Evolutionary conservation across 495 filamentous ascomycete species (phyloP).

Genomic region (Hypoxylon trugodes): DNA sequence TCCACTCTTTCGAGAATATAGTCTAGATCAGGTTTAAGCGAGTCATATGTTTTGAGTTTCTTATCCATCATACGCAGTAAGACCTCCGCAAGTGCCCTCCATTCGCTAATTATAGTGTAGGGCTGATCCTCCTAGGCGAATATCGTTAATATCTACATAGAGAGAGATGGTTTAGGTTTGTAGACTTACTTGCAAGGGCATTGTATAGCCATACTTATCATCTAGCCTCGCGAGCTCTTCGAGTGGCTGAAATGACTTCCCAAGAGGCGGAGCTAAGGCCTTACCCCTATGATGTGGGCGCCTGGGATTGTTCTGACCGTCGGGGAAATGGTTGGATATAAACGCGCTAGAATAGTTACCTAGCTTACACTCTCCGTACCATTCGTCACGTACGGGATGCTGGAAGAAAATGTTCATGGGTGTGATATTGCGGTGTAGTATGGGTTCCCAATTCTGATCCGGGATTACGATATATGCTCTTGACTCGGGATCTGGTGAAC

Average conservation of each 20-base stretch:
- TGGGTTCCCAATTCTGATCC: constrained; percentile 53
- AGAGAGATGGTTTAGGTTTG: background rate
- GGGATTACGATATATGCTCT: constrained; percentile 2
- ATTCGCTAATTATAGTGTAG: constrained; percentile 41
- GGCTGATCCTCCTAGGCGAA: constrained; percentile 36
- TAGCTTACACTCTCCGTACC: constrained; percentile 58
- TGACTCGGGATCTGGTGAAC: no score
- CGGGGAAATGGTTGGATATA: constrained; percentile 45
- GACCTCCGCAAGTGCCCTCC: constrained; percentile 42
- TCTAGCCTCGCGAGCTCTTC: constrained; percentile 23
- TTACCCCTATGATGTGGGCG: constrained; percentile 15
- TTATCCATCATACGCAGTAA: constrained; percentile 45
- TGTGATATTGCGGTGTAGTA: constrained; percentile 54
- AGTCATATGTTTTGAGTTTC: no score
- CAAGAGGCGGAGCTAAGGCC: constrained; percentile 26
- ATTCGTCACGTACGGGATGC: constrained; percentile 54
- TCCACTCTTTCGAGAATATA: background rate
- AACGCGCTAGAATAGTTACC: constrained; percentile 50
- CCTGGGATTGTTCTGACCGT: background rate
- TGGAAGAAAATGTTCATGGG: constrained; percentile 55
- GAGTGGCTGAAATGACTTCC: background rate
- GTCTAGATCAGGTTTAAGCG: no score
- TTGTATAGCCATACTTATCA: constrained; percentile 12
- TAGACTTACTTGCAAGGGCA: constrained; percentile 37
- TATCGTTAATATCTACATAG: constrained; percentile 7